Base-by-base conservation (phyloP, 345 rosid species). In the Salix arbutifolia region DNA sequence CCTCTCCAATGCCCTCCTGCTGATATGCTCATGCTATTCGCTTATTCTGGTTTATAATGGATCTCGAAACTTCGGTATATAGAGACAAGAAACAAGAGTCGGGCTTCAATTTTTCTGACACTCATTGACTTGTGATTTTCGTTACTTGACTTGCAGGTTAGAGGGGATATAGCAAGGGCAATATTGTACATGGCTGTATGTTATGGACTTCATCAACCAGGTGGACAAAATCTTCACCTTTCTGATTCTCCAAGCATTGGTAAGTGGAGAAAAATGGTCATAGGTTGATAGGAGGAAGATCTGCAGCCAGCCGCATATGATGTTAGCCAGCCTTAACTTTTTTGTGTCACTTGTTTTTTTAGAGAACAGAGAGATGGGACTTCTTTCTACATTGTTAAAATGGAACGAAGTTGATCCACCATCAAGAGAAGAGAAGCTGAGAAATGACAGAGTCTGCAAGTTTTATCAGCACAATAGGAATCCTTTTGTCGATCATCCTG, bases 81-180 rank as follows among this genome's bases (percentile, higher is more conserved):
- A 53, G 23, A 53, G 60, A 53, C 25, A 53, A 2, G 60, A 8
- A 53, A 53, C 60, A 53, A 21, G 21, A 53, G 2, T 8, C 23
- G 8, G 11, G 25, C 60, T 17, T 50, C 56, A 50, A 50, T 50
- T 50, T 50, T 50, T 50, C 56, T 50, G 56, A n/a, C 7, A 50
- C 65, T 61, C 65, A 23, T 61, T 23, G 65, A 23, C 28, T 0
- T 4, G 18, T 21, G 13, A 19, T 23, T 62, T 10, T 21, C 66
- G 1, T 23, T 62, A 8, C 35, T 23, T n/a, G 5, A 68, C 26
- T 72, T 77, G 21, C 76, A 77, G 80, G 80, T 77, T 50, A 65
- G 80, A 72, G 80, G 80, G 37, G 80, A 77, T 35, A 13, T 71
- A 71, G 80, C 80, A 23, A 72, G 80, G 72, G 75, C 76, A 48